Base-by-base conservation (phyloP, 176 grass and related monocot genomes). In the Dendrocalamus sinicus region DNA sequence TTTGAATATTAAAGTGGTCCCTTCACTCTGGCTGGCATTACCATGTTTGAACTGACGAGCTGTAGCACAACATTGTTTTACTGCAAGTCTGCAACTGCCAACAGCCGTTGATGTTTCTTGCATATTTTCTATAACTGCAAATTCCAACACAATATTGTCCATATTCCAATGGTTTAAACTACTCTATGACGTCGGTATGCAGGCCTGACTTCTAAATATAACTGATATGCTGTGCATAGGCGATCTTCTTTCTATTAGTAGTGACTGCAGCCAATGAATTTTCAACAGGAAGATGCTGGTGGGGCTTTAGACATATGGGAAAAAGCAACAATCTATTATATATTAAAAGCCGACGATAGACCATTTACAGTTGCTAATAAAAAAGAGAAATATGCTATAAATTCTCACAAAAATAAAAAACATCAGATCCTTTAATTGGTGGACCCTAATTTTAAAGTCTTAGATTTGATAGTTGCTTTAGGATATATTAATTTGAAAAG, bases 251-350 rank as follows among this genome's bases (percentile, higher is more conserved):
- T 72, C 75, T 60, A 16, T 70, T 63, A 35, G 40, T 63, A 72
- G 16, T 82, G 57, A 81, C 35, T 17, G 6, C 84, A 82, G 3
- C 57, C 22, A 74, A 51, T 84, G 1, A 26, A 67, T 50, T 50
- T 86, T 89, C 86, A 84, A 61, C 86, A 98, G 96, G 96, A 96
- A 84, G 96, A 96, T 91, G 90, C 96, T 77, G 96, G 93, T 84
- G 89, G 93, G 8, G 96, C 93, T 71, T 87, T 98, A 86, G 30
- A 30, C 30, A 30, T 30, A 30, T 30, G 30, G 30, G 30, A 30
- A 30, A 30, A 30, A 30, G 30, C 30, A 30, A 30, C 1, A 30
- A 30, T 30, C 1, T 30, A 30, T 30, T 30, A 30, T 30, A 30
- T 30, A 30, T 30, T 30, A 30, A 30, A 30, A 30, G 30, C 30